These are phyloP conservation scores for Vaccinium myrtillus DNA, from an alignment of 148 eudicot species.

Conservation along the genomic window DNA sequence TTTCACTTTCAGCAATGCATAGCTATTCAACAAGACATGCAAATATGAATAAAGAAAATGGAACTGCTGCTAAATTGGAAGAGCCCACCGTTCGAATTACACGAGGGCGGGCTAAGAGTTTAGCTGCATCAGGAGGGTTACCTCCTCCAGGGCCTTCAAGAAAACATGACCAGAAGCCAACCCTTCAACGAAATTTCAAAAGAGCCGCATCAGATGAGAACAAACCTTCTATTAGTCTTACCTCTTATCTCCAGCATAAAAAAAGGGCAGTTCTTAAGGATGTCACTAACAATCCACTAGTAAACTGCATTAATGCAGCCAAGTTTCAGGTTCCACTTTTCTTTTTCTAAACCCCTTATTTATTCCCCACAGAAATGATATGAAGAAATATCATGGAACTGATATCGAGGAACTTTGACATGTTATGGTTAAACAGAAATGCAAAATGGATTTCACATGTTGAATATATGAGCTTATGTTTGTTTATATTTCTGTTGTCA, in stretches of 20 bases:
- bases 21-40: conserved; percentile 30
- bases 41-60: conserved; percentile 50
- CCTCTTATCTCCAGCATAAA: conserved; percentile 43
- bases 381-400: neutral
- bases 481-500: conserved; percentile 25
- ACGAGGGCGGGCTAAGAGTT: conserved; percentile 64
- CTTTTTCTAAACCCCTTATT: neutral
- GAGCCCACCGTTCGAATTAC: conserved; percentile 48
- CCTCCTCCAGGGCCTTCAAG: conserved; percentile 43
- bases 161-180: conserved; percentile 45
- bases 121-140: conserved; percentile 45
- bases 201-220: conserved; percentile 60
- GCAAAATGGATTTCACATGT: conserved; percentile 2
- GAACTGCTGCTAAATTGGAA: conserved; percentile 28
- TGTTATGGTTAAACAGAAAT: neutral
- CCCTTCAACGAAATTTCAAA: conserved; percentile 38
- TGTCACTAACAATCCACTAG: conserved; percentile 55
- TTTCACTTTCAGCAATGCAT: conserved; percentile 26
- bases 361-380: neutral
- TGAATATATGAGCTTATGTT: neutral
- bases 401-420: neutral
- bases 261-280: conserved; percentile 70
- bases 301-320: conserved; percentile 32
- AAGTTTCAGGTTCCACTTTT: conserved; percentile 30
- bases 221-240: conserved; percentile 24